Conservation (phyloP, 1,139 yeast species). For the Pichia sp. region DNA sequence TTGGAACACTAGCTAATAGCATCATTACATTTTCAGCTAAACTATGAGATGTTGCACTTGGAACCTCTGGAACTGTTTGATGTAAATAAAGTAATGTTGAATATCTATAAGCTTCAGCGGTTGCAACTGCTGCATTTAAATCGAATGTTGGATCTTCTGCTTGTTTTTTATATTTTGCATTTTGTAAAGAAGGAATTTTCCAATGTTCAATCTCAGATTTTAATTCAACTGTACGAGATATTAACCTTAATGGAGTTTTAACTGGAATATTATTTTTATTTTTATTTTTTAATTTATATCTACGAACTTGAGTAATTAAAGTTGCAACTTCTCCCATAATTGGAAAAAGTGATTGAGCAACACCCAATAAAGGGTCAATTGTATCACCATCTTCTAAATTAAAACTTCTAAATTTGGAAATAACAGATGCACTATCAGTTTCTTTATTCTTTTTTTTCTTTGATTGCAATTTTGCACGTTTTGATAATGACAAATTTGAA, state of each 20-base stretch:
- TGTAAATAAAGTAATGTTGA: slow-evolving; percentile 54
- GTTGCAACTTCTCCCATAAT: slow-evolving; percentile 59
- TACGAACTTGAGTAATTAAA: slow-evolving; percentile 45
- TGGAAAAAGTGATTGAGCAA: slow-evolving; percentile 58
- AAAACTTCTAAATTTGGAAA: slow-evolving; percentile 27
- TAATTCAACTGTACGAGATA: slow-evolving; percentile 50
- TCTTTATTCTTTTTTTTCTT: slow-evolving; percentile 11
- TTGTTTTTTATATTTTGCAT: slow-evolving; percentile 30
- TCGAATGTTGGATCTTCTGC: slow-evolving; percentile 46
- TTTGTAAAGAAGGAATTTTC: slow-evolving; percentile 40
- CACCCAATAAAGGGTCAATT: slow-evolving; percentile 61
- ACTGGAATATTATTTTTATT: not conserved
- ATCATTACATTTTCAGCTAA: slow-evolving; percentile 56
- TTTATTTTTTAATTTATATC: slow-evolving; percentile 15
- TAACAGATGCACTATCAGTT: slow-evolving; percentile 21
- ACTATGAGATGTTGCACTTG: slow-evolving; percentile 47
- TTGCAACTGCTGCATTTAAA: slow-evolving; percentile 52
- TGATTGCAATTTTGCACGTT: not conserved
- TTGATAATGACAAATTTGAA: not conserved
- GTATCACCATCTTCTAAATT: slow-evolving; percentile 28
- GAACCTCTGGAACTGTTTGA: slow-evolving; percentile 66
- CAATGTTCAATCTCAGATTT: slow-evolving; percentile 45
- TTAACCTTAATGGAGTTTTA: slow-evolving; percentile 41
- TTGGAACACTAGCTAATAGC: slow-evolving; percentile 56
- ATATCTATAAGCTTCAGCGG: slow-evolving; percentile 63